A percentile compares a stretch with the other conserved stretches of the same genome.
phyloP scores from a whole-genome alignment of 306 rosid species.

The Arachis hypogaea region DNA sequence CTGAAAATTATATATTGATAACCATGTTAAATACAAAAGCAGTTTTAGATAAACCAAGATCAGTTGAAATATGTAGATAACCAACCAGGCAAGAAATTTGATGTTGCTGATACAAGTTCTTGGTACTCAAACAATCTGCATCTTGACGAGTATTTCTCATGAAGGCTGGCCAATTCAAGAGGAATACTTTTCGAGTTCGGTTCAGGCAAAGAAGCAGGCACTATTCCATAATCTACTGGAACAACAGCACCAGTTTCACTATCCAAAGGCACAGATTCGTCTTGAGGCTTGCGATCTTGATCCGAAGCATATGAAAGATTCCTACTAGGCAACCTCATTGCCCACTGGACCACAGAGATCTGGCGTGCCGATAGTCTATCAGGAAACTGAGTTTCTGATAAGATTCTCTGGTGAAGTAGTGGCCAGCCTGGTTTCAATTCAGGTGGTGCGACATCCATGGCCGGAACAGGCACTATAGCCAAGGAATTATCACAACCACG shows the following conservation, averaged over 20 bases:
- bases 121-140: slow-evolving; percentile 78
- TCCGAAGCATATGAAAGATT: slow-evolving; percentile 41
- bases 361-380: slow-evolving; percentile 42
- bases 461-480: slow-evolving; percentile 77
- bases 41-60: slow-evolving; percentile 16
- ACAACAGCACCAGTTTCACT: slow-evolving; percentile 80
- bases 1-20: slow-evolving; percentile 48
- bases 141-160: slow-evolving; percentile 77
- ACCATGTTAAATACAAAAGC: slow-evolving; percentile 11
- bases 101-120: slow-evolving; percentile 80
- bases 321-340: slow-evolving; percentile 84
- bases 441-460: slow-evolving; percentile 46
- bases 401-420: slow-evolving; percentile 56
- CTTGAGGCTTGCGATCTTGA: slow-evolving; percentile 43
- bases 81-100: slow-evolving; percentile 81
- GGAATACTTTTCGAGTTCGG: slow-evolving; percentile 46
- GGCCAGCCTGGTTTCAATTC: slow-evolving; percentile 96
- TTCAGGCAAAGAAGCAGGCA: slow-evolving; percentile 50
- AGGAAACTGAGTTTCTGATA: slow-evolving; percentile 40
- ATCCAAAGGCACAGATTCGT: slow-evolving; percentile 50
- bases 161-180: slow-evolving; percentile 75
- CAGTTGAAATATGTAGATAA: slow-evolving; percentile 31
- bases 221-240: slow-evolving; percentile 55
- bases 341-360: slow-evolving; percentile 95
- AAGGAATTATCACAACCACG: slow-evolving; percentile 51